Conservation (phyloP, 805 yeast species). For the Myxozyma melibiosi region DNA sequence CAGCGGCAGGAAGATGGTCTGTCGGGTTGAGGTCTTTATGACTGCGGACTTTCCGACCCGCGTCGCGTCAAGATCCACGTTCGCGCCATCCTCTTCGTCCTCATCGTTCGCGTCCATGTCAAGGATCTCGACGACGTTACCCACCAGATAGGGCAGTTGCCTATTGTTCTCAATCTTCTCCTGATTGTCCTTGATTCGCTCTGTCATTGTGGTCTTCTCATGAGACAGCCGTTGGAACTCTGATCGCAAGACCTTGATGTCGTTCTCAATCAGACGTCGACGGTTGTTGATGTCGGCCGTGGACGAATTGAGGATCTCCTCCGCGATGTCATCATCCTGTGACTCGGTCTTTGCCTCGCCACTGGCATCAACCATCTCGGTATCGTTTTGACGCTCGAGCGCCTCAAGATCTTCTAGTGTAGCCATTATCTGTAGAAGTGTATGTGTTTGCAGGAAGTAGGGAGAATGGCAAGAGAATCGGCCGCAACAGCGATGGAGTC, state of each 20-base stretch:
- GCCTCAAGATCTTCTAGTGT: slow-evolving; percentile 81
- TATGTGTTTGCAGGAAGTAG: no score
- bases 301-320: slow-evolving; percentile 75
- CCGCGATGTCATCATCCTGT: slow-evolving; percentile 66
- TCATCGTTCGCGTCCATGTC: slow-evolving; percentile 85
- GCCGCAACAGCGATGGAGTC: neutral
- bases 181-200: slow-evolving; percentile 91
- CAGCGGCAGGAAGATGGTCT: slow-evolving; percentile 93
- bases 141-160: slow-evolving; percentile 94
- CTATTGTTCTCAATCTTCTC: slow-evolving; percentile 94
- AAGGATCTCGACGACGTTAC: slow-evolving; percentile 91
- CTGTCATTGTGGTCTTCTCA: slow-evolving; percentile 90
- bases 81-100: slow-evolving; percentile 84
- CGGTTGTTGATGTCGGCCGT: slow-evolving; percentile 84
- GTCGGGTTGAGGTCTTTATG: slow-evolving; percentile 95
- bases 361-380: slow-evolving; percentile 49
- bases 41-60: slow-evolving; percentile 97
- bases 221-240: slow-evolving; percentile 88
- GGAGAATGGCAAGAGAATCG: neutral
- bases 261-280: slow-evolving; percentile 86
- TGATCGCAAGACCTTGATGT: slow-evolving; percentile 90
- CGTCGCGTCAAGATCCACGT: slow-evolving; percentile 87
- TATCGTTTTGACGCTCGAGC: slow-evolving; percentile 42
- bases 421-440: slow-evolving; percentile 63
- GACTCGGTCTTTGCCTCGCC: slow-evolving; percentile 31